Evolutionary conservation across 2,329 filamentous ascomycete species (phyloP).

Genomic region (Trichoderma sp.): DNA sequence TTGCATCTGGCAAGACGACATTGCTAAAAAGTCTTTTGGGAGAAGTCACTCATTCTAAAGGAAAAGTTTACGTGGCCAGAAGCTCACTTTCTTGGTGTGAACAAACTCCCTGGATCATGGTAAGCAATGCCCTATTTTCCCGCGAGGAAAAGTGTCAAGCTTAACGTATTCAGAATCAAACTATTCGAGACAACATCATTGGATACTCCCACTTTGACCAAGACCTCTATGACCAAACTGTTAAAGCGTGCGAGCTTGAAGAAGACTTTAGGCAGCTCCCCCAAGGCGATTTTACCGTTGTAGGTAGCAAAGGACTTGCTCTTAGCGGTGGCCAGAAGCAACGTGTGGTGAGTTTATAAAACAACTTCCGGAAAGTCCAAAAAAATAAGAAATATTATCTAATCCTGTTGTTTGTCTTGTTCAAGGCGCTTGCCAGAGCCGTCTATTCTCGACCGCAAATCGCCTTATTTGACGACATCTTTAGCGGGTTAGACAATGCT

Average conservation of each 20-base stretch:
- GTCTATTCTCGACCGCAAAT: slow-evolving; percentile 42
- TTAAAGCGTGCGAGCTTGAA: slow-evolving; percentile 41
- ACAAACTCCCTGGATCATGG: slow-evolving; percentile 42
- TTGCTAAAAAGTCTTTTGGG: slow-evolving; percentile 47
- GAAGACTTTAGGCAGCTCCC: slow-evolving; percentile 41
- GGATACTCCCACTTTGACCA: slow-evolving; percentile 38
- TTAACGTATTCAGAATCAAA: slow-evolving; percentile 36
- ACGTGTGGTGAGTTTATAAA: slow-evolving; percentile 40
- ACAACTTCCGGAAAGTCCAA: too few relatives aligned
- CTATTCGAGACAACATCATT: slow-evolving; percentile 43
- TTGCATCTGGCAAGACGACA: slow-evolving; percentile 52
- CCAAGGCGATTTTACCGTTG: slow-evolving; percentile 43
- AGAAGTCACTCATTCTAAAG: slow-evolving; percentile 36
- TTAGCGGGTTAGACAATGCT: slow-evolving; percentile 44
- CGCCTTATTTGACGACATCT: slow-evolving; percentile 45
- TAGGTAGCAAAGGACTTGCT: slow-evolving; percentile 51
- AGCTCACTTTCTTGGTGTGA: slow-evolving; percentile 39
- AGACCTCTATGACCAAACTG: slow-evolving; percentile 35
- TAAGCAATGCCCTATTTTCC: background rate
- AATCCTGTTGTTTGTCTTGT: background rate
- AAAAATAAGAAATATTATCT: background rate
- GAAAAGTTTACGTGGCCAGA: slow-evolving; percentile 30
- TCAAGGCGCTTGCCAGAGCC: slow-evolving; percentile 45
- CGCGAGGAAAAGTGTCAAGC: background rate
- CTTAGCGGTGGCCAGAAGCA: slow-evolving; percentile 54